A percentile compares a stretch with the other conserved stretches of the same genome.
Evolutionary conservation across 2,329 filamentous ascomycete genomes (phyloP).

Genomic region (Alternaria solani): DNA sequence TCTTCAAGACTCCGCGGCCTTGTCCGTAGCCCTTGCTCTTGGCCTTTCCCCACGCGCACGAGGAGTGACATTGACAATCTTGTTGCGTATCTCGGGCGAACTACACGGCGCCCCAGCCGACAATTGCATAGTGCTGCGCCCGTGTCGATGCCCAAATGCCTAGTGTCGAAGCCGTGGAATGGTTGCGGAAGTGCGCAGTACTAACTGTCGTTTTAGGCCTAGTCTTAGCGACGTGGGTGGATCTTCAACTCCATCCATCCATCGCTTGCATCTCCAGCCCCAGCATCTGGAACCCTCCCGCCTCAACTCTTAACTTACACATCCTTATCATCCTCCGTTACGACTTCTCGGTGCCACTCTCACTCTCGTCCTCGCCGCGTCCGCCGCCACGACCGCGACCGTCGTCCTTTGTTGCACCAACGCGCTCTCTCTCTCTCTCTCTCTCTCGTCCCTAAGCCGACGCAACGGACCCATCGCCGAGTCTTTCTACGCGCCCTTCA

Average conservation of each 20-base stretch:
- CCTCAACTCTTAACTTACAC: conserved; percentile 13
- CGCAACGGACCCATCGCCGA: conserved; percentile 35
- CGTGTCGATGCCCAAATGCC: conserved; percentile 10
- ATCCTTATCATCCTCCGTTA: conserved; percentile 24
- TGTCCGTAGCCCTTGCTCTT: conserved; percentile 2
- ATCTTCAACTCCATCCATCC: conserved; percentile 19
- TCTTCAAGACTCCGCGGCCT: not conserved
- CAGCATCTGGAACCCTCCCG: conserved; percentile 20
- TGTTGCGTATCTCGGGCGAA: conserved; percentile 5
- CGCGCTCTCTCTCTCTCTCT: conserved; percentile 28
- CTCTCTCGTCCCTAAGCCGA: conserved; percentile 30
- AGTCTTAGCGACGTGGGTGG: conserved; percentile 15
- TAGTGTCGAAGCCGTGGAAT: conserved; percentile 24
- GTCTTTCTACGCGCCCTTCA: conserved; percentile 24
- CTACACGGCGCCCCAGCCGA: conserved; percentile 10
- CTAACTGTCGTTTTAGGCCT: conserved; percentile 19
- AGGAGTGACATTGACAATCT: conserved; percentile 1
- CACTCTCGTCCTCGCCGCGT: conserved; percentile 12
- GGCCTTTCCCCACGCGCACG: not conserved
- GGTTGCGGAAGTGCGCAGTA: conserved; percentile 20
- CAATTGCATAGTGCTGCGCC: conserved; percentile 22
- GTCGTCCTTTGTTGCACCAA: conserved; percentile 28
- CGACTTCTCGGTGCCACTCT: conserved; percentile 17
- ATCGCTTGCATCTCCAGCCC: conserved; percentile 19
- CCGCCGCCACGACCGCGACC: conserved; percentile 16